Percentiles rank a stretch among this genome's conserved stretches.
These are phyloP conservation scores for Calocybe gangraenosa DNA, from an alignment of 768 basidiomycete species.

Conservation along the genomic window DNA sequence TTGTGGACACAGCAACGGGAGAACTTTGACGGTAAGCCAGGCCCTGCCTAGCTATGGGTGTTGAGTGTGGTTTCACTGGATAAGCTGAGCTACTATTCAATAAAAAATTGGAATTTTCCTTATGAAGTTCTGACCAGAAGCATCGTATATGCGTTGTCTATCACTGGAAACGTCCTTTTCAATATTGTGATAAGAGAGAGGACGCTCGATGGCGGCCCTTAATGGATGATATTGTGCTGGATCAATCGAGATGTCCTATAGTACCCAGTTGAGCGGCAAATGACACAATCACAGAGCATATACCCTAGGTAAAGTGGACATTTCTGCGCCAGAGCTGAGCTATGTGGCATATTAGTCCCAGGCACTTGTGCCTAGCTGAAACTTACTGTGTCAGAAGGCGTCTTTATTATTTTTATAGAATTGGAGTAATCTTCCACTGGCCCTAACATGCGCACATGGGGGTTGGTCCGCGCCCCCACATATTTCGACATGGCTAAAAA, in stretches of 20 bases:
- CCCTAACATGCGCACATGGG: conserved; percentile 2
- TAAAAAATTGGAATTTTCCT: neutral
- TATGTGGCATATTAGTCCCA: too few relatives aligned
- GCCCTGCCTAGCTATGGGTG: too few relatives aligned
- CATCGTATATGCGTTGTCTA: conserved; percentile 8
- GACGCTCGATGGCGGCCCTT: neutral
- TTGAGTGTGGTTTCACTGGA: too few relatives aligned
- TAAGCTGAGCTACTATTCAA: neutral
- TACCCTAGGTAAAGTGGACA: too few relatives aligned
- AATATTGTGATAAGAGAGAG: neutral
- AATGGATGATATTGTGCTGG: neutral
- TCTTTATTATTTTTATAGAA: conserved; percentile 6
- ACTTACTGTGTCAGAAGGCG: conserved; percentile 17
- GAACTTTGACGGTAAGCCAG: neutral
- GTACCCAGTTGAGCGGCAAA: neutral
- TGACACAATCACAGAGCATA: too few relatives aligned
- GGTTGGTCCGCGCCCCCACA: neutral
- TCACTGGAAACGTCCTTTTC: neutral
- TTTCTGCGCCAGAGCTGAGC: too few relatives aligned
- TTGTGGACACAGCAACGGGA: neutral
- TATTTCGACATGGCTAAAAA: conserved; percentile 14
- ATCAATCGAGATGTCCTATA: conserved; percentile 7
- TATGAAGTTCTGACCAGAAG: neutral
- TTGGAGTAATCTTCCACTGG: neutral
- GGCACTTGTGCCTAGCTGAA: conserved; percentile 9